Evolutionary conservation across 768 basidiomycete genomes (phyloP).

Genomic region (Mycena amicta): DNA sequence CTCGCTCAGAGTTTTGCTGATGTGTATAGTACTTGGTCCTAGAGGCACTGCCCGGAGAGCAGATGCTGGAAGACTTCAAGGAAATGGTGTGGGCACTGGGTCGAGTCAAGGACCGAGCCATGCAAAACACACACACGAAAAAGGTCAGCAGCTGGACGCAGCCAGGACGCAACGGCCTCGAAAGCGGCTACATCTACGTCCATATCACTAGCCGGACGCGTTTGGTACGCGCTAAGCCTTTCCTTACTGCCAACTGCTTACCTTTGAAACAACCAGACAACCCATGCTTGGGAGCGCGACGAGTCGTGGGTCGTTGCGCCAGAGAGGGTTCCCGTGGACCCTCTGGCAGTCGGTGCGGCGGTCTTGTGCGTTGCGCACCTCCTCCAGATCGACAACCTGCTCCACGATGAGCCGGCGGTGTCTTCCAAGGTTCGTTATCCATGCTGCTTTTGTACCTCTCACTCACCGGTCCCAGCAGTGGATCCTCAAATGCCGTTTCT

Average conservation of each 20-base stretch:
- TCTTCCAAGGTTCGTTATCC: too few species aligned
- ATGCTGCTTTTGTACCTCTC: too few species aligned
- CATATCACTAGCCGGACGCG: background rate
- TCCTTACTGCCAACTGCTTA: too few species aligned
- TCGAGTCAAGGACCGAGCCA: background rate
- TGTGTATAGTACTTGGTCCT: background rate
- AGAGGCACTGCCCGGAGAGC: background rate
- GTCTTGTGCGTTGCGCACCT: background rate
- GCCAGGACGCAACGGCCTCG: background rate
- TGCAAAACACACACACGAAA: background rate
- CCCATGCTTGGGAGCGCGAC: background rate
- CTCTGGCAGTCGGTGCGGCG: background rate
- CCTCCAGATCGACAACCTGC: background rate
- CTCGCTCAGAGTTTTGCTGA: too few species aligned
- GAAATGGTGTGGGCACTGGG: background rate
- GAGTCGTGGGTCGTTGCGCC: background rate
- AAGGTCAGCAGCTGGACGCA: background rate
- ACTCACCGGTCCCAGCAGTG: background rate
- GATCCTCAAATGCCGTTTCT: background rate
- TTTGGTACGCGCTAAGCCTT: background rate
- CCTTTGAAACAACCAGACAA: background rate
- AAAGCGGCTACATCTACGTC: background rate
- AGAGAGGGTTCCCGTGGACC: background rate
- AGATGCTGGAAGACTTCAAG: background rate
- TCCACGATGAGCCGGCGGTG: background rate